These are phyloP conservation scores for Ceratopteris richardii DNA, from an alignment of 75 land plant genomes.

Conservation along the genomic window DNA sequence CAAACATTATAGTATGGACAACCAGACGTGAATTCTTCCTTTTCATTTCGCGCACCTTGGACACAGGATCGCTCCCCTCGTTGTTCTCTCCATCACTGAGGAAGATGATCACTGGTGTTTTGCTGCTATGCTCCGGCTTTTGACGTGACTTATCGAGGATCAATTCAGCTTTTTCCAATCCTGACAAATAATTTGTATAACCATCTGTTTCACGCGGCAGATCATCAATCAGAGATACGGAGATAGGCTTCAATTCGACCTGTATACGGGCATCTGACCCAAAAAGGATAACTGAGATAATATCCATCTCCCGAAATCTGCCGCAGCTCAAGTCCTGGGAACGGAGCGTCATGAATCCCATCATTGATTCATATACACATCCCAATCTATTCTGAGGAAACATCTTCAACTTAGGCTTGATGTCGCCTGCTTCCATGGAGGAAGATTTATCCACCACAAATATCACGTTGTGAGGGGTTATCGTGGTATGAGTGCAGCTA, in stretches of 20 bases:
- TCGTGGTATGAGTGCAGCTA: conserved; percentile 21
- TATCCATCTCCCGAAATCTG: background rate
- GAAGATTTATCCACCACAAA: conserved; percentile 31
- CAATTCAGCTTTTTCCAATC: background rate
- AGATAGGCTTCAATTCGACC: conserved; percentile 6
- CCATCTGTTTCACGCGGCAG: conserved; percentile 9
- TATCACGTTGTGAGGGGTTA: conserved; percentile 25
- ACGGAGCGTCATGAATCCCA: conserved; percentile 11
- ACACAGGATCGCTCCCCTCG: conserved; percentile 15
- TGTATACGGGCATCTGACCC: background rate
- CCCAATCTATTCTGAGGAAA: conserved; percentile 4
- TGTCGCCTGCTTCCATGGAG: conserved; percentile 16
- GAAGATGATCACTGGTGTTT: conserved; percentile 13
- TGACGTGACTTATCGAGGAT: conserved; percentile 3
- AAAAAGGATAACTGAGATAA: conserved; percentile 20
- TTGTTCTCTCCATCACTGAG: conserved; percentile 24
- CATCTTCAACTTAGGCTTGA: conserved; percentile 16
- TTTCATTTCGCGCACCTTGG: conserved; percentile 10
- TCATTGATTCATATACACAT: conserved; percentile 25
- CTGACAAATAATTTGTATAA: conserved; percentile 14
- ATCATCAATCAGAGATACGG: conserved; percentile 5
- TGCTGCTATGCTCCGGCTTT: conserved; percentile 3
- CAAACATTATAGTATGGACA: conserved; percentile 32
- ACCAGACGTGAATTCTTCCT: conserved; percentile 5
- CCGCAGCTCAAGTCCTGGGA: background rate